Evolutionary conservation across 345 rosid species (phyloP).

Genomic region (Lagerstroemia speciosa): DNA sequence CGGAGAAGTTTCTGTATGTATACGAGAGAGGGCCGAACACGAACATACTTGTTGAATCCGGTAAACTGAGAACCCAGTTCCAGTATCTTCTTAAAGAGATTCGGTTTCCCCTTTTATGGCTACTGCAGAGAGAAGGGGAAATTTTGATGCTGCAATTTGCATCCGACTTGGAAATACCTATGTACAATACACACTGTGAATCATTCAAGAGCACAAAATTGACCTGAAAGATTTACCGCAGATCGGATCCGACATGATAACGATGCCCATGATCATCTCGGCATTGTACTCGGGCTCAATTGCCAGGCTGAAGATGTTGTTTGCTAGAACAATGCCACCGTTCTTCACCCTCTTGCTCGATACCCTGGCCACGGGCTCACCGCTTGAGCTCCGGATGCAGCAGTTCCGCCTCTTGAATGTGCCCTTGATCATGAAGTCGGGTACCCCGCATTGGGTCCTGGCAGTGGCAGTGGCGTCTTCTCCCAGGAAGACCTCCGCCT

Average conservation of each 20-base stretch:
- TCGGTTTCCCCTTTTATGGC: too few species aligned
- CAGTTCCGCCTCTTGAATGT: slow-evolving; percentile 29
- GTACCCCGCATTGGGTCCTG: background rate
- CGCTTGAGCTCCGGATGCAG: slow-evolving; percentile 17
- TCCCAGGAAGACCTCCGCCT: slow-evolving; percentile 33
- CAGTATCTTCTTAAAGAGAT: too few species aligned
- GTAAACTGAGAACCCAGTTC: too few species aligned
- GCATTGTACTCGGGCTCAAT: slow-evolving; percentile 38
- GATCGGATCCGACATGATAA: slow-evolving; percentile 41
- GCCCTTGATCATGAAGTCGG: slow-evolving; percentile 38
- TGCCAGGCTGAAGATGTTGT: slow-evolving; percentile 37
- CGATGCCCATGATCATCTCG: slow-evolving; percentile 35
- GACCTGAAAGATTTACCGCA: slow-evolving; percentile 23
- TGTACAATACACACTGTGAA: background rate
- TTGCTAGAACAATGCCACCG: slow-evolving; percentile 23
- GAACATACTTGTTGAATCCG: too few species aligned
- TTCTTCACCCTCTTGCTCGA: slow-evolving; percentile 29
- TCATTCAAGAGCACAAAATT: slow-evolving; percentile 26
- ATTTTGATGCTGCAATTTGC: background rate
- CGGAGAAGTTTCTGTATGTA: too few species aligned
- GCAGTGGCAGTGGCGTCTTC: background rate
- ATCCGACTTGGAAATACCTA: background rate
- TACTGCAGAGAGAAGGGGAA: too few species aligned
- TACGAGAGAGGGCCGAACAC: too few species aligned
- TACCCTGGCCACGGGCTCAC: slow-evolving; percentile 21